A percentile compares a stretch with the other conserved stretches of the same genome.
phyloP scores from a whole-genome alignment of 2,329 filamentous ascomycete species.

The Cylindrodendrum hubeiense region DNA sequence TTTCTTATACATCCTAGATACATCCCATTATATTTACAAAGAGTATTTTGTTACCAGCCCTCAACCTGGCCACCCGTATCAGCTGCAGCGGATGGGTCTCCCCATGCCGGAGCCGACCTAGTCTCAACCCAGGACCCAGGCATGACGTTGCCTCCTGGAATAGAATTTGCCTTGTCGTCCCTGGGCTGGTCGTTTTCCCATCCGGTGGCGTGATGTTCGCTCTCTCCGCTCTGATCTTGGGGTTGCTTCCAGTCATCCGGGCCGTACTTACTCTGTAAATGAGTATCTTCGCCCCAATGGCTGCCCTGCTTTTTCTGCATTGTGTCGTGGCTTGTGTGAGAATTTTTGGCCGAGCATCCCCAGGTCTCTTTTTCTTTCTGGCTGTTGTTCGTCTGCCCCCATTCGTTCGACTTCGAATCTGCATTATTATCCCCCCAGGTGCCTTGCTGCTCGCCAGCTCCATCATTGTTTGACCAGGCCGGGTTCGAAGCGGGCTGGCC shows the following conservation, averaged over 20 bases:
- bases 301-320: constrained; percentile 27
- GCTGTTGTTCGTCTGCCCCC: constrained; percentile 14
- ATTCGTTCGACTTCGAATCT: background rate
- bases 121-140: constrained; percentile 47
- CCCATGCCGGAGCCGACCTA: constrained; percentile 39
- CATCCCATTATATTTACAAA: constrained; percentile 20
- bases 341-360: constrained; percentile 18
- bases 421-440: background rate
- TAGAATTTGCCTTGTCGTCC: background rate
- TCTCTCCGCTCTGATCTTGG: constrained; percentile 20
- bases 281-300: constrained; percentile 40
- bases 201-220: constrained; percentile 34
- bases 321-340: constrained; percentile 33
- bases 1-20: constrained; percentile 30
- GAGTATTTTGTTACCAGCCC: constrained; percentile 22
- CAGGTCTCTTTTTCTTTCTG: constrained; percentile 7
- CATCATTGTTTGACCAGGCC: constrained; percentile 30
- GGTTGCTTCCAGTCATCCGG: background rate
- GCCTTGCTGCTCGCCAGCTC: constrained; percentile 14
- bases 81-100: constrained; percentile 47
- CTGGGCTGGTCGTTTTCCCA: constrained; percentile 16
- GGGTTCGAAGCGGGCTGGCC: constrained; percentile 21
- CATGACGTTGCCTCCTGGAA: constrained; percentile 45
- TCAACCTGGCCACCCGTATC: constrained; percentile 45
- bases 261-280: background rate